Evolutionary conservation across 257 asterid species (phyloP).

Genomic region (Solanum pimpinellifolium): DNA sequence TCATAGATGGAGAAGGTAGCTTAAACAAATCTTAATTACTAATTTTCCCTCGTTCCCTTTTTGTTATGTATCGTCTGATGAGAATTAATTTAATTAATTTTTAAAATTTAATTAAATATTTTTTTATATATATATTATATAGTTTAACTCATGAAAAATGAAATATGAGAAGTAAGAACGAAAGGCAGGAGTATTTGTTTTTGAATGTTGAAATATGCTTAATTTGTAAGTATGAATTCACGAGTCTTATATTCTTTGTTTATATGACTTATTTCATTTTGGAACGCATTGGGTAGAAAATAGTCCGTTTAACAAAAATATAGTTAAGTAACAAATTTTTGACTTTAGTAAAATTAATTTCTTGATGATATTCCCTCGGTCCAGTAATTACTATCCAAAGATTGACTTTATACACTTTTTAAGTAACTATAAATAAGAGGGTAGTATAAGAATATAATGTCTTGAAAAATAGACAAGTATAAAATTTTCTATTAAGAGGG

Average conservation of each 20-base stretch:
- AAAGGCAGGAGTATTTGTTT: not conserved
- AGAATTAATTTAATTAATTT: too few species aligned
- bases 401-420: too few species aligned
- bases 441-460: too few species aligned
- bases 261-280: not conserved
- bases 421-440: too few species aligned
- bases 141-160: not conserved
- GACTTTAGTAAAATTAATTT: not conserved
- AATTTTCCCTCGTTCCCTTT: not conserved
- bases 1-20: not conserved
- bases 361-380: not conserved
- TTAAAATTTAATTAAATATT: too few species aligned
- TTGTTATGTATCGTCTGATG: not conserved
- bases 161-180: not conserved
- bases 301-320: not conserved
- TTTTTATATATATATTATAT: too few species aligned
- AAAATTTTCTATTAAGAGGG: too few species aligned
- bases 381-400: too few species aligned
- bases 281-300: not conserved
- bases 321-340: not conserved
- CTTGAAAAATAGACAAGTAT: too few species aligned
- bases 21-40: not conserved
- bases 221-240: not conserved
- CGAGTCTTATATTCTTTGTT: not conserved
- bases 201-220: not conserved